Evolutionary conservation across 139 green algal genomes (phyloP), one percentile per base, ranked within the genome.

Genomic region (Raphidocelis subcapitata): DNA sequence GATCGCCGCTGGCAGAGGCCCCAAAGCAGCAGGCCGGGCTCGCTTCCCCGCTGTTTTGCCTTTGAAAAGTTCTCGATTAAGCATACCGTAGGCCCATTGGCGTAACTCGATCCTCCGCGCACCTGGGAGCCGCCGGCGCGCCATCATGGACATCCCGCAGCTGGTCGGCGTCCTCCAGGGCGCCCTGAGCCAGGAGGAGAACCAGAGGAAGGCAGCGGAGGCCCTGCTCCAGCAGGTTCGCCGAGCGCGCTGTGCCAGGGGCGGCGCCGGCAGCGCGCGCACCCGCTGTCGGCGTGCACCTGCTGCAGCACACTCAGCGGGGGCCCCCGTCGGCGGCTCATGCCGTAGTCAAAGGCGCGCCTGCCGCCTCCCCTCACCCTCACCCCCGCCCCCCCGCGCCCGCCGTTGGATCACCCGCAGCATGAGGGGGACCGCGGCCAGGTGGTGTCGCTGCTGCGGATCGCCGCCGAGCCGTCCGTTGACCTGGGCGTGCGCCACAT

Each of bases 401-500:
- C 20, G 29, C 3, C 35, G 31, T 44, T 33, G 35, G 3, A 33
- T 52, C 59, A 8, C 60, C 2, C 64, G 62, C 83, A 96, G 91
- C 68, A 86, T 69, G 87, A 94, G 60, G 67, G 82, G 28, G 52
- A 66, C 3, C 75, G 62, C 16, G 93, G 92, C 0, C 84, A 94
- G 52, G 65, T 92, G 8, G 81, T 91, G 3, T 88, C 84, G 59
- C 82, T 99, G 62, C 82, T 99, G 75, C 86, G 88, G 2, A 82
- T 97, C 28, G 87, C 92, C 29, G 82, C 91, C 21, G 89, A 93
- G 72, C 77, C 84, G 16, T 67, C 72, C 0, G 36, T 96, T 28
- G 91, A 97, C 36, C 44, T 82, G 18, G 75, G 80, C 2, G 82
- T 97, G 3, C 84, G 94, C 14, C 95, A 98, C 75, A 82, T 94